phyloP scores from a whole-genome alignment of 805 yeast species.

The Teunomyces barrocoloradensis region DNA sequence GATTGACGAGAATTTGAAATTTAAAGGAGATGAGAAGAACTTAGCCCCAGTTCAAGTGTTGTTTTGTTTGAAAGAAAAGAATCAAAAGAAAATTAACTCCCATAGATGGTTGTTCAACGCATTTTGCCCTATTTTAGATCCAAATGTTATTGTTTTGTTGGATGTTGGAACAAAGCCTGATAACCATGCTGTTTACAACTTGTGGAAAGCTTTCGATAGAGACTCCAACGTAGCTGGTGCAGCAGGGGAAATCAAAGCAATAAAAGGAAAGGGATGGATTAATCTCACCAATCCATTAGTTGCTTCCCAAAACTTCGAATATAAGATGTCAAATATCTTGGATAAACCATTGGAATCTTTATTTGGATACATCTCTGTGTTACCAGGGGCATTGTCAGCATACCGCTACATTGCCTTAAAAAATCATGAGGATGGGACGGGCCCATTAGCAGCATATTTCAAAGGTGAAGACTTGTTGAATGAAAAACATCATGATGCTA shows the following conservation, averaged over 20 bases:
- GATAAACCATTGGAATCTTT: slow-evolving; percentile 92
- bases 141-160: slow-evolving; percentile 81
- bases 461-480: slow-evolving; percentile 68
- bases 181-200: slow-evolving; percentile 78
- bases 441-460: slow-evolving; percentile 86
- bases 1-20: slow-evolving; percentile 81
- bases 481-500: slow-evolving; percentile 18
- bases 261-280: slow-evolving; percentile 86
- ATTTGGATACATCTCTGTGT: slow-evolving; percentile 89
- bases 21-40: slow-evolving; percentile 86
- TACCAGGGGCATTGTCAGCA: slow-evolving; percentile 96
- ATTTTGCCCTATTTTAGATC: slow-evolving; percentile 86
- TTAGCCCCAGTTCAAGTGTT: slow-evolving; percentile 92
- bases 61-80: slow-evolving; percentile 89
- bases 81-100: slow-evolving; percentile 91
- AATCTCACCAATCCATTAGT: slow-evolving; percentile 87
- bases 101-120: slow-evolving; percentile 98
- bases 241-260: slow-evolving; percentile 94
- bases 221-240: slow-evolving; percentile 99
- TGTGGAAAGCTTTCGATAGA: slow-evolving; percentile 96
- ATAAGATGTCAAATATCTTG: slow-evolving; percentile 92
- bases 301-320: slow-evolving; percentile 95
- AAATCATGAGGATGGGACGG: slow-evolving; percentile 86
- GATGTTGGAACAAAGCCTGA: slow-evolving; percentile 99
- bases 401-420: slow-evolving; percentile 84